Evolutionary conservation across 2,329 filamentous ascomycete genomes (phyloP), one percentile per base, ranked within the genome.

Genomic region (Neonectria ditissima): DNA sequence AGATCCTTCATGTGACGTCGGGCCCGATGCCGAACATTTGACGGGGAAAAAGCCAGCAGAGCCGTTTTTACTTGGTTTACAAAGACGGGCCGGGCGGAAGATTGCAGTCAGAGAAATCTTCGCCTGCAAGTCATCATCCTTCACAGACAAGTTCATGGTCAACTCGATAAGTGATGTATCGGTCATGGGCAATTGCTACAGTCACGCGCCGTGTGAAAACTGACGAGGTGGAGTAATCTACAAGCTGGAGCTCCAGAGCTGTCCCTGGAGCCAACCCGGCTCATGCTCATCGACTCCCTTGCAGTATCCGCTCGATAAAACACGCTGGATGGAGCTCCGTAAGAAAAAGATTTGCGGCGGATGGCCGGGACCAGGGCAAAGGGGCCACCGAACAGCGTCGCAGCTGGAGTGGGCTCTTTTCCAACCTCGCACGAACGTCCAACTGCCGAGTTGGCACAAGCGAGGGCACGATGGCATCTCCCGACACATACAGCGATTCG

Each of bases 301-400:
- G 54, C 30, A 28, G 54, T 57, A 53, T 39, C 59, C 59, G 53
- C 59, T 57, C 59, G 24, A 57, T 47, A 47, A 24, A 47, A 47
- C 45, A 47, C 30, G 5, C 28, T 47, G 59, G 30, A 55, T 52
- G 59, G 58, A 55, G 52, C 52, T 55, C 44, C n/a, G 22, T 18
- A 8, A 51, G 32, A 11, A 18, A 30, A 55, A 34, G 39, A 59
- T n/a, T 18, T 43, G 52, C 52, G 37, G n/a, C 39, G 26, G 34
- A 44, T 22, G 14, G 13, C 41, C n/a, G 13, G 41, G 57, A 43
- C 44, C 52, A 13, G 44, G 52, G 52, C 47, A 54, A 62, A 62
- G 60, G 47, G n/a, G n/a, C 44, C 60, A 53, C 48, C 50, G 48
- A 55, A 26, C 50, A 43, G 48, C 18, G 60, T 63, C 50, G 32